Evolutionary conservation across 805 yeast genomes (phyloP).

Genomic region (Starmerella floricola): DNA sequence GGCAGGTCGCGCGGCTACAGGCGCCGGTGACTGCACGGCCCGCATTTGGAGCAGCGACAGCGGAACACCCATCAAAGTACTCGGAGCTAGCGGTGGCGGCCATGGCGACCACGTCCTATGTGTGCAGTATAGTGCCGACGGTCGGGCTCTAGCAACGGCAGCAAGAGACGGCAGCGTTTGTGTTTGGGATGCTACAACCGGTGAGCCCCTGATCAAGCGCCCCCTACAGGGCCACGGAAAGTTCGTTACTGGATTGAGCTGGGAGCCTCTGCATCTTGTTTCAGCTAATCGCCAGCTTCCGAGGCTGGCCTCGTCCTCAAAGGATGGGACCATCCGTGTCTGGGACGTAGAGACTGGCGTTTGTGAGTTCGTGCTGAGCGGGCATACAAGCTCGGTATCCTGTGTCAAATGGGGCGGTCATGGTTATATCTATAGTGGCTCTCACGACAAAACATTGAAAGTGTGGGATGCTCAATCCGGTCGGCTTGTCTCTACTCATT

Average conservation of each 20-base stretch:
- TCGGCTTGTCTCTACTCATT: conserved; percentile 60
- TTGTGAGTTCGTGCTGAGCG: conserved; percentile 60
- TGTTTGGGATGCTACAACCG: conserved; percentile 72
- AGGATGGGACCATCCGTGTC: conserved; percentile 76
- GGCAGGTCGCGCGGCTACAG: conserved; percentile 76
- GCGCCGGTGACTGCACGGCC: conserved; percentile 94
- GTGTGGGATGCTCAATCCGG: conserved; percentile 83
- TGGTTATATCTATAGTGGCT: conserved; percentile 70
- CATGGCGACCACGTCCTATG: conserved; percentile 91
- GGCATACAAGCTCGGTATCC: conserved; percentile 80
- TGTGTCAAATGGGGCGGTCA: conserved; percentile 97
- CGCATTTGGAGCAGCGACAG: conserved; percentile 95
- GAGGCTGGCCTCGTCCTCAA: conserved; percentile 73
- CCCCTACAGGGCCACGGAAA: conserved; percentile 73
- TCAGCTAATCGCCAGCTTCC: conserved; percentile 41
- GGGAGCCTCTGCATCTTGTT: conserved; percentile 89
- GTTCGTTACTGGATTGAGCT: conserved; percentile 77
- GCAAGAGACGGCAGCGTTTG: conserved; percentile 85
- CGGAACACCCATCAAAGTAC: conserved; percentile 72
- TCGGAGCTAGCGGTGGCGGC: conserved; percentile 40
- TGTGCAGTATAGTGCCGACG: conserved; percentile 86
- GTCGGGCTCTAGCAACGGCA: conserved; percentile 84
- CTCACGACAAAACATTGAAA: conserved; percentile 88
- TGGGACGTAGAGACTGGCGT: conserved; percentile 75
- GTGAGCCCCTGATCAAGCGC: conserved; percentile 61